phyloP scores from a whole-genome alignment of 208 protist genomes.

The Trypanosoma mega region DNA sequence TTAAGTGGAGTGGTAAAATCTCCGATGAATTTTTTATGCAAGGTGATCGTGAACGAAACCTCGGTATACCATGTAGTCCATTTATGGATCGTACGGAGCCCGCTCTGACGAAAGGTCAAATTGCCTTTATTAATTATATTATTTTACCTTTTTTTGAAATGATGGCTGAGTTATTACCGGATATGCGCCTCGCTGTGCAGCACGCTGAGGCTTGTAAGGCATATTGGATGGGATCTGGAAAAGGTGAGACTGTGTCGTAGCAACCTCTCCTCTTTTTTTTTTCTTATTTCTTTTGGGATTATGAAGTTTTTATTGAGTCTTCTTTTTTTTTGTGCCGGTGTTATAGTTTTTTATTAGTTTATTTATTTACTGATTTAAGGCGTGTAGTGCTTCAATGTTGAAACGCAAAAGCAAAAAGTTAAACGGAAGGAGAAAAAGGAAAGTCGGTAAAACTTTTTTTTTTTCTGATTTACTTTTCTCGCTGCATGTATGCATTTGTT shows the following conservation, averaged over 20 bases:
- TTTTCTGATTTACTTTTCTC: too few species aligned
- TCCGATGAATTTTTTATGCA: constrained; percentile 94
- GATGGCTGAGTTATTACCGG: constrained; percentile 76
- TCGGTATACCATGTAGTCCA: constrained; percentile 88
- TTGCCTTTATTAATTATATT: constrained; percentile 93
- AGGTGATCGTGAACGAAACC: constrained; percentile 89
- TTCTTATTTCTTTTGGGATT: too few species aligned
- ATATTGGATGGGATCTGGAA: constrained; percentile 63
- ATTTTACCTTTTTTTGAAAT: constrained; percentile 89
- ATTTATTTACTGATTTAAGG: neutral
- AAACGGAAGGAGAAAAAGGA: constrained; percentile 38
- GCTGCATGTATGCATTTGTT: neutral
- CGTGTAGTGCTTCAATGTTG: too few species aligned
- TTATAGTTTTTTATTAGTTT: neutral
- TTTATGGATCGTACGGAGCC: constrained; percentile 91
- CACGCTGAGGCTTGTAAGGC: constrained; percentile 74
- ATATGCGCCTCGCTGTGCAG: constrained; percentile 80
- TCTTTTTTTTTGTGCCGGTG: neutral
- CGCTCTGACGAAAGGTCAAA: constrained; percentile 83
- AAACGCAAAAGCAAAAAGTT: too few species aligned
- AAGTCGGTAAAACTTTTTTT: constrained; percentile 40
- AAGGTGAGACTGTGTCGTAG: too few species aligned
- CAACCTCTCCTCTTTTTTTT: too few species aligned
- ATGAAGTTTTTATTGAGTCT: neutral
- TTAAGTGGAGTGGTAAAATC: constrained; percentile 89